phyloP scores from a whole-genome alignment of 1,139 yeast species.

The Hyphopichia pseudoburtonii region DNA sequence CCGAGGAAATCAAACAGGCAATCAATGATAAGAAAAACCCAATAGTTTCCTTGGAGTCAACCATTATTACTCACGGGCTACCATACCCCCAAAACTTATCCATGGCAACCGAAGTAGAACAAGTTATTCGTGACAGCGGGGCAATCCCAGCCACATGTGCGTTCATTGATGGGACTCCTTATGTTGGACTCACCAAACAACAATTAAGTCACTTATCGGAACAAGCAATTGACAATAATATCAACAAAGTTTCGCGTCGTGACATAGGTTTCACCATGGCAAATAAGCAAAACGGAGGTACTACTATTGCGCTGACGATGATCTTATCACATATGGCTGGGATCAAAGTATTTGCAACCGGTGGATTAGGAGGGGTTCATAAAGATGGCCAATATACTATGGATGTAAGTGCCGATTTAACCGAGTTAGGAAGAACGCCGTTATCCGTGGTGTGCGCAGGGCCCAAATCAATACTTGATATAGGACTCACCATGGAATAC shows the following conservation, averaged over 20 bases:
- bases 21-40: slow-evolving; percentile 50
- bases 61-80: slow-evolving; percentile 87
- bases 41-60: slow-evolving; percentile 78
- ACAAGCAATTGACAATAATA: slow-evolving; percentile 20
- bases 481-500: slow-evolving; percentile 78
- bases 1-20: slow-evolving; percentile 66
- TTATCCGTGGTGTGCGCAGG: slow-evolving; percentile 91
- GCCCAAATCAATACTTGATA: slow-evolving; percentile 82
- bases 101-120: slow-evolving; percentile 73
- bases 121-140: slow-evolving; percentile 57
- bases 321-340: slow-evolving; percentile 75
- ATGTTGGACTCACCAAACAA: slow-evolving; percentile 55
- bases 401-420: slow-evolving; percentile 87
- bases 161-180: slow-evolving; percentile 67
- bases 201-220: slow-evolving; percentile 57
- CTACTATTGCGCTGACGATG: slow-evolving; percentile 91
- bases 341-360: slow-evolving; percentile 85
- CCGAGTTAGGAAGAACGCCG: slow-evolving; percentile 79
- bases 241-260: slow-evolving; percentile 71
- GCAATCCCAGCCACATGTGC: slow-evolving; percentile 89
- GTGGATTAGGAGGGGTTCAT: slow-evolving; percentile 93
- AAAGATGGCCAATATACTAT: slow-evolving; percentile 71
- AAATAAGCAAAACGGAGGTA: slow-evolving; percentile 68
- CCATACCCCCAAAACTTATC: slow-evolving; percentile 76
- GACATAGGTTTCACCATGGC: slow-evolving; percentile 80